Conservation (phyloP, 257 asterid species). For the Ocimum tenuiflorum region DNA sequence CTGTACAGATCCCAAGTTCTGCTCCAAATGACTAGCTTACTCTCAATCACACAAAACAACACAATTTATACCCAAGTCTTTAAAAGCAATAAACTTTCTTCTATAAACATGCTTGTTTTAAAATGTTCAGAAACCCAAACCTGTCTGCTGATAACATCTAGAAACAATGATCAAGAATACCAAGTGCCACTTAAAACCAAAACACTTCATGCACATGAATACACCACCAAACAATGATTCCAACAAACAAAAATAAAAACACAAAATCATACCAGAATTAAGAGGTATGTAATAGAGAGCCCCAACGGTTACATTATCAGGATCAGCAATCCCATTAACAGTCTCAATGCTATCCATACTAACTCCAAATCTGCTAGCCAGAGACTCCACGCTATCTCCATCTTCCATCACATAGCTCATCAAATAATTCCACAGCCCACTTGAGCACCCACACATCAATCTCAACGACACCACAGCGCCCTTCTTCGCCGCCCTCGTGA, state of each 20-base stretch:
- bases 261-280: conserved; percentile 57
- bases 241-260: not conserved
- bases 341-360: conserved; percentile 87
- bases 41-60: not conserved
- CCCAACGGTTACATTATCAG: conserved; percentile 83
- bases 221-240: not conserved
- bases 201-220: conserved; percentile 4
- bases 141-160: too few relatives aligned
- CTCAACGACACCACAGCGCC: conserved; percentile 79
- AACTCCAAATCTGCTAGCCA: conserved; percentile 94
- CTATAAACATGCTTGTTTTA: not conserved
- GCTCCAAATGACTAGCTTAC: not conserved
- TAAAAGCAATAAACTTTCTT: not conserved
- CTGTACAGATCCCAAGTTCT: not conserved
- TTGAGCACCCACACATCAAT: conserved; percentile 89
- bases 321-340: conserved; percentile 67
- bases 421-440: conserved; percentile 88
- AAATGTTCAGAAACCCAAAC: not conserved
- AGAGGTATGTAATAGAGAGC: conserved; percentile 70
- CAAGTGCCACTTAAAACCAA: conserved; percentile 14
- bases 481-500: conserved; percentile 63
- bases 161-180: conserved; percentile 11
- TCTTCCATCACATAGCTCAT: conserved; percentile 92
- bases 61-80: not conserved
- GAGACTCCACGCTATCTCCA: conserved; percentile 78